phyloP scores from a whole-genome alignment of 2,329 filamentous ascomycete species.

The Nigrospora oryzae region DNA sequence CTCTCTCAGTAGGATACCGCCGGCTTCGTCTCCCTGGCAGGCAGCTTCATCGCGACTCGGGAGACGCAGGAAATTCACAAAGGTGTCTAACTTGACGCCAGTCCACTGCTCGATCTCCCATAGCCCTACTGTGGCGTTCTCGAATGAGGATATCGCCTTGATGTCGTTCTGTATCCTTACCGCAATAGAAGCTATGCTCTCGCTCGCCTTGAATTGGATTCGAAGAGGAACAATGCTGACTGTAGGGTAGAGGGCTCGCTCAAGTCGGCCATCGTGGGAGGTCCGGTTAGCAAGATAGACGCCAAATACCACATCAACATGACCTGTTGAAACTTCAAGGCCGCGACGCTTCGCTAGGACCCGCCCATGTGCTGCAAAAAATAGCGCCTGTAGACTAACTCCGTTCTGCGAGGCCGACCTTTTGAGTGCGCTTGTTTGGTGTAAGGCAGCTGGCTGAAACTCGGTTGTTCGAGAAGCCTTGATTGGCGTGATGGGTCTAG shows the following conservation, averaged over 20 bases:
- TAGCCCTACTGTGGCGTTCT: conserved; percentile 52
- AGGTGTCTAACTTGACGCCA: conserved; percentile 58
- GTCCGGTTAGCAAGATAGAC: conserved; percentile 77
- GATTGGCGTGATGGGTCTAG: not conserved
- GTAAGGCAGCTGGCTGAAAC: conserved; percentile 10
- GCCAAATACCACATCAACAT: conserved; percentile 54
- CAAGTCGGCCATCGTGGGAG: conserved; percentile 37
- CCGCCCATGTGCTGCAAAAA: conserved; percentile 65
- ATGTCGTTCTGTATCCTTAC: conserved; percentile 60
- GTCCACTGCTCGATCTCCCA: conserved; percentile 72
- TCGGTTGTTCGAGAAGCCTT: conserved; percentile 4
- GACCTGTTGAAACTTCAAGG: not conserved
- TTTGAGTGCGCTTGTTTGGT: conserved; percentile 8
- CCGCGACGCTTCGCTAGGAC: conserved; percentile 11
- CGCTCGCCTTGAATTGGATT: conserved; percentile 28
- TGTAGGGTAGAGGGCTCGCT: conserved; percentile 53
- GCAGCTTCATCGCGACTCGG: conserved; percentile 17
- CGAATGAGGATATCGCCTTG: conserved; percentile 44
- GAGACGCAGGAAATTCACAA: conserved; percentile 72
- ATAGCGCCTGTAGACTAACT: conserved; percentile 62
- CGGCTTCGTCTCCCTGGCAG: not conserved
- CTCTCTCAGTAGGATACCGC: conserved; percentile 7
- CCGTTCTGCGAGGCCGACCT: conserved; percentile 29
- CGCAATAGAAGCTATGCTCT: conserved; percentile 42
- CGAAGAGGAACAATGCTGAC: conserved; percentile 71